Conservation (phyloP, 345 rosid genomes). For the Dovyalis caffra region DNA sequence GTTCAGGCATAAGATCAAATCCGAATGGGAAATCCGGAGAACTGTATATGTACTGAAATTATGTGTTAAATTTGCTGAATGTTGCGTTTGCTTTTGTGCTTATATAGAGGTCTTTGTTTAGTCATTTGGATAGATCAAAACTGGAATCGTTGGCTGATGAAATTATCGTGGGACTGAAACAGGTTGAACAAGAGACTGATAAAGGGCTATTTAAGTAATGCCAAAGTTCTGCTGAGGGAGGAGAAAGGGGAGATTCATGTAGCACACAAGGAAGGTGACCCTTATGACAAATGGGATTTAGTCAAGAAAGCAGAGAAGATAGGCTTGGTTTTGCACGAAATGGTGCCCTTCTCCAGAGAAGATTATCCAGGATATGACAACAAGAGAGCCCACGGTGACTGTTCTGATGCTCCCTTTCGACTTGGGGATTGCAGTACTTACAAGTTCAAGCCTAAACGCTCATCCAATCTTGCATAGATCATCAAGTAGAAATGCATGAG, state of each 20-base stretch:
- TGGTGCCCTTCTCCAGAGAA: constrained; percentile 22
- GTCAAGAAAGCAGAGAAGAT: constrained; percentile 33
- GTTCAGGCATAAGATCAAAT: neutral
- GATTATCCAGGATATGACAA: constrained; percentile 32
- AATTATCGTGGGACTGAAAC: constrained; percentile 9
- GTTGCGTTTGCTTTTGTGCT: neutral
- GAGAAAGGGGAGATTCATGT: constrained; percentile 36
- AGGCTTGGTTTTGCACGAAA: constrained; percentile 20
- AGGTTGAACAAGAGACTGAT: constrained; percentile 40
- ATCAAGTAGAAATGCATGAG: neutral
- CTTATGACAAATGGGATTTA: constrained; percentile 35
- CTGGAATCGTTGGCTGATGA: constrained; percentile 1
- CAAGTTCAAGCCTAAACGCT: constrained; percentile 25
- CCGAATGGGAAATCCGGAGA: neutral
- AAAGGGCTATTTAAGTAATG: constrained; percentile 30
- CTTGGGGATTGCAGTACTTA: constrained; percentile 34
- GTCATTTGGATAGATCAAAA: neutral
- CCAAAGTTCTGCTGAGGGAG: constrained; percentile 24
- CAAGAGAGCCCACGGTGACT: constrained; percentile 35
- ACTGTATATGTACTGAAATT: neutral
- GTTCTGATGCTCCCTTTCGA: constrained; percentile 17
- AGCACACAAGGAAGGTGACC: constrained; percentile 34
- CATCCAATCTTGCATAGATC: neutral
- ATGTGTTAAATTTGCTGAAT: neutral
- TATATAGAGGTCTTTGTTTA: neutral